Conservation (phyloP, 1,139 yeast species). For the Zhuliangozyma parablackwelliae region DNA sequence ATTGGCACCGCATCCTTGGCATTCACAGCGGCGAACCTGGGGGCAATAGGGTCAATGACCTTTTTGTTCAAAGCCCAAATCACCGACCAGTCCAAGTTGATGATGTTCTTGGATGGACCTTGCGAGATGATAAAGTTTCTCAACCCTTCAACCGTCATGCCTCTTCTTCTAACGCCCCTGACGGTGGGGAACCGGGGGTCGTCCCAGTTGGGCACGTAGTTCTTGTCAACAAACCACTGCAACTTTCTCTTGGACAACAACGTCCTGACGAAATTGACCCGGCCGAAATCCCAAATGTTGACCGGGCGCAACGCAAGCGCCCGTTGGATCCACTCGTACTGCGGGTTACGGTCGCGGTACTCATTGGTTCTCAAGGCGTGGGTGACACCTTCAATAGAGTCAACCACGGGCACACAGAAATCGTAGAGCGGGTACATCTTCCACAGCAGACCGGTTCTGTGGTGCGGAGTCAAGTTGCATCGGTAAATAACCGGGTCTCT, state of each 20-base stretch:
- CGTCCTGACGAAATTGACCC: constrained; percentile 94
- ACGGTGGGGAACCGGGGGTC: constrained; percentile 99
- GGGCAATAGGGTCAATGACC: constrained; percentile 92
- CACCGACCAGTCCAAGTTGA: constrained; percentile 93
- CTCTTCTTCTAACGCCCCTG: constrained; percentile 97
- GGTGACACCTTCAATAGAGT: constrained; percentile 91
- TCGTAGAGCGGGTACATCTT: constrained; percentile 96
- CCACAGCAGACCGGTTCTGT: constrained; percentile 89
- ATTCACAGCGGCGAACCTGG: constrained; percentile 84
- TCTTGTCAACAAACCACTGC: constrained; percentile 96
- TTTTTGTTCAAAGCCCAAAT: constrained; percentile 98
- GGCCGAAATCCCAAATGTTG: constrained; percentile 94
- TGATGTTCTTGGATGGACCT: constrained; percentile 95
- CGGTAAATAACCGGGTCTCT: constrained; percentile 98
- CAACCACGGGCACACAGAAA: constrained; percentile 96
- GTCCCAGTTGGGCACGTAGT: constrained; percentile 87
- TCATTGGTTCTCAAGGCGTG: constrained; percentile 96
- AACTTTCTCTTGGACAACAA: constrained; percentile 91
- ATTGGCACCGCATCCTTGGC: constrained; percentile 59
- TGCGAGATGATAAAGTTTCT: constrained; percentile 88
- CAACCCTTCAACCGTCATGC: constrained; percentile 97
- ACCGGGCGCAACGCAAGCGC: constrained; percentile 82
- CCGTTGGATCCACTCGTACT: constrained; percentile 91
- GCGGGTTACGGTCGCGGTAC: constrained; percentile 96
- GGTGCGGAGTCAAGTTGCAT: constrained; percentile 94